phyloP scores from a whole-genome alignment of 108 stramenopile species.

The Cyclostephanos tholiformis region DNA sequence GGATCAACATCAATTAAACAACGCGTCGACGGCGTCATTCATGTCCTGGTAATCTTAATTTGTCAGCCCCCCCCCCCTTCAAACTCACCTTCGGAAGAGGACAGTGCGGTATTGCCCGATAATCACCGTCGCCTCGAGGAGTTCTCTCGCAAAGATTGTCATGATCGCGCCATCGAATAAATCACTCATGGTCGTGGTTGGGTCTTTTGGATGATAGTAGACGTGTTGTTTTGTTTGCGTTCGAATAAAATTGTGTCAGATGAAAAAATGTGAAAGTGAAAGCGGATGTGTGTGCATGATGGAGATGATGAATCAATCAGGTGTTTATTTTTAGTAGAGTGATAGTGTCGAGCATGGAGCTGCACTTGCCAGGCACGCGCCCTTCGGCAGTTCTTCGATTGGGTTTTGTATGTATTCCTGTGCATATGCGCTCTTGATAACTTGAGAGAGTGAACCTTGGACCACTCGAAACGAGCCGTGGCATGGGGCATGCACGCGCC shows the following conservation, averaged over 20 bases:
- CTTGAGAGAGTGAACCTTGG: too few species aligned
- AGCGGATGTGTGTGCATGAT: too few species aligned
- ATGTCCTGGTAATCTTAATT: background rate
- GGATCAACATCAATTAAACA: background rate
- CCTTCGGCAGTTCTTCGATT: too few species aligned
- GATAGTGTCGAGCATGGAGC: too few species aligned
- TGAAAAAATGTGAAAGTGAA: background rate
- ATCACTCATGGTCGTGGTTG: conserved; percentile 19
- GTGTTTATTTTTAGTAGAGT: too few species aligned
- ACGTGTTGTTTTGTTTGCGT: background rate
- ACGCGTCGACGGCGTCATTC: background rate
- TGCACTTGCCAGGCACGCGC: too few species aligned
- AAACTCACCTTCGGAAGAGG: conserved; percentile 42
- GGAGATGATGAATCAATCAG: too few species aligned
- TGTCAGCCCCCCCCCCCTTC: background rate
- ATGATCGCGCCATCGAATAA: conserved; percentile 46
- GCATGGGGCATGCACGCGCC: too few species aligned
- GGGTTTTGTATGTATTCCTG: too few species aligned
- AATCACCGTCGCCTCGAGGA: conserved; percentile 76
- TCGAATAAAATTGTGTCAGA: background rate
- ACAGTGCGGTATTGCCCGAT: conserved; percentile 80
- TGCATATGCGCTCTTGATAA: too few species aligned
- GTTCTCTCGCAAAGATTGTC: conserved; percentile 83
- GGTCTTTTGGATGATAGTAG: background rate
- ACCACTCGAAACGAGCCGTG: too few species aligned